Base-by-base conservation (phyloP, 2,329 filamentous ascomycete species). In the Pestalotiopsis sp. region DNA sequence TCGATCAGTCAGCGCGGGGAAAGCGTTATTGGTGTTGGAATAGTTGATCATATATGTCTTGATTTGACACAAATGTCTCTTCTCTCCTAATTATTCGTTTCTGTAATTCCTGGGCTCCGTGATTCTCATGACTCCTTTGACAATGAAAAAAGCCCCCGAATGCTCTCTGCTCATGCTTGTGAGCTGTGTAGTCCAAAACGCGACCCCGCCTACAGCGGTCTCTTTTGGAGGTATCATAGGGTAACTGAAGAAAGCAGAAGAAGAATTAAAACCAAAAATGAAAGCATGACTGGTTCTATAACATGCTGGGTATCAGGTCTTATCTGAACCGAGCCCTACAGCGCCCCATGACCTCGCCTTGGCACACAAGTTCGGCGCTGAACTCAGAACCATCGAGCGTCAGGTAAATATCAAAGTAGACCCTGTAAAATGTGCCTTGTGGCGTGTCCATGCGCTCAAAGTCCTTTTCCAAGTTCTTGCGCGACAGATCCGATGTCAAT, bases 391-490 rank as follows among this genome's bases (percentile, higher is more conserved):
- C 96, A 77, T 99, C 96, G 17, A 99, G 91, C 0, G 96, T 98
- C 72, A 99, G 89, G 81, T 97, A 97, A 73, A 92, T 92, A 74
- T 92, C 90, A 74, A 92, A 92, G 81, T 92, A 92, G 71, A 92
- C 90, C 72, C 94, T 91, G 85, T 97, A 97, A 81, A 97, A 97
- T 3, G 93, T 97, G 71, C 96, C 96, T 81, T 99, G 95, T 5
- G 96, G 95, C 1, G 96, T 98, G 80, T 98, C 96, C 96, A 98
- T 98, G 78, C 96, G 91, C 83, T 99, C 96, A 77, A 99, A 99
- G 81, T 99, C 96, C 83, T 98, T 98, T 81, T 99, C 96, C 13
- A 99, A 91, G 79, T 98, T 98, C 87, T 98, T 99, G 75, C 95
- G 92, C 63, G 95, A 98, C 68, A 99, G 87, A 79, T 99, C 96